These are phyloP conservation scores for Davidsoniella neocaledoniae DNA, from an alignment of 2,329 filamentous ascomycete species.

Conservation along the genomic window DNA sequence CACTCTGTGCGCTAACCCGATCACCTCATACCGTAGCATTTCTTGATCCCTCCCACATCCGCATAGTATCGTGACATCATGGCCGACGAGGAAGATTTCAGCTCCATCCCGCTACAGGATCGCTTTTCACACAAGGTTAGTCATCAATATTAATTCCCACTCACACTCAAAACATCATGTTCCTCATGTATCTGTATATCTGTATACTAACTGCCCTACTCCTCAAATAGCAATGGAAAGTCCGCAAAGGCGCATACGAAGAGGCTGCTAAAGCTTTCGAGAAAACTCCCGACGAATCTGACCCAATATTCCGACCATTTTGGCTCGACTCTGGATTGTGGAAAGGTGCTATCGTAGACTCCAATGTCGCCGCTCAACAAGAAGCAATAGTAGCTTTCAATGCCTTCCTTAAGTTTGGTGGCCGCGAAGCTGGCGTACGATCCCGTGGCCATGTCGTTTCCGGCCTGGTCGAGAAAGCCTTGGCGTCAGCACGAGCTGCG, in stretches of 20 bases:
- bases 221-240: conserved; percentile 68
- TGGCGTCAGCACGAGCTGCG: conserved; percentile 71
- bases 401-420: conserved; percentile 82
- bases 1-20: too few species aligned
- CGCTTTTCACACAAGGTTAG: conserved; percentile 67
- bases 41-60: not conserved
- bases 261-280: conserved; percentile 79
- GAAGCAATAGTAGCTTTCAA: conserved; percentile 79
- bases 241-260: conserved; percentile 87
- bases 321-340: conserved; percentile 68
- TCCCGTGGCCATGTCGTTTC: conserved; percentile 60
- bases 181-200: not conserved
- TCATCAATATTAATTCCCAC: not conserved
- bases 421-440: conserved; percentile 59
- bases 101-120: conserved; percentile 59
- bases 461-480: conserved; percentile 77
- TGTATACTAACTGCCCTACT: not conserved
- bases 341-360: conserved; percentile 86
- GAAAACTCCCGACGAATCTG: conserved; percentile 65
- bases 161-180: not conserved
- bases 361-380: conserved; percentile 91
- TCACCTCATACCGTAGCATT: too few species aligned
- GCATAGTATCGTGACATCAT: conserved; percentile 27
- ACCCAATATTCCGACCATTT: conserved; percentile 76
- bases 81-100: conserved; percentile 72